These are phyloP conservation scores for Didymella pinodella DNA, from an alignment of 2,329 filamentous ascomycete genomes.

Conservation along the genomic window DNA sequence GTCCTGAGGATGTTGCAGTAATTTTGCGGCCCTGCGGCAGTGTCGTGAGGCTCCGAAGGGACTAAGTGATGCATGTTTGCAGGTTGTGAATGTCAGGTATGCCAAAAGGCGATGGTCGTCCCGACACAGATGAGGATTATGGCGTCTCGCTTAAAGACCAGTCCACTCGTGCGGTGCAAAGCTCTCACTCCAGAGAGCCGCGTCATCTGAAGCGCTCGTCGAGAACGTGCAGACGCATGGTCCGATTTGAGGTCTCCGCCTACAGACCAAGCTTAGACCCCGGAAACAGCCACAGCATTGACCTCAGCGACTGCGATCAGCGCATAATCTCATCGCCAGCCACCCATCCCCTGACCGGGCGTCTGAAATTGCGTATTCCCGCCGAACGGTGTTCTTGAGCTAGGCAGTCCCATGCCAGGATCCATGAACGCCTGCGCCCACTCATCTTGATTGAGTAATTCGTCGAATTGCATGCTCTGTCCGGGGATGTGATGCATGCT, in stretches of 20 bases:
- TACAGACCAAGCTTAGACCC: not conserved
- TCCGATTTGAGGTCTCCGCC: not conserved
- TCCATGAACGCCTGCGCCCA: conserved; percentile 53
- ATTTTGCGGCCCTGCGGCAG: not conserved
- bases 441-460: conserved; percentile 51
- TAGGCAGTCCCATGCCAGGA: conserved; percentile 41
- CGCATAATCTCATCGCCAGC: conserved; percentile 19
- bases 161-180: not conserved
- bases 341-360: conserved; percentile 31
- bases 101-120: not conserved
- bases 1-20: not conserved
- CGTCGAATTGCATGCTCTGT: conserved; percentile 46
- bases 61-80: not conserved
- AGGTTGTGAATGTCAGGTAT: not conserved
- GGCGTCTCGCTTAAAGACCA: not conserved
- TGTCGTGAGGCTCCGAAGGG: not conserved
- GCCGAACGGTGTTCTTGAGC: conserved; percentile 31
- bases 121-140: not conserved
- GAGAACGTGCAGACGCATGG: conserved; percentile 2
- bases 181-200: not conserved
- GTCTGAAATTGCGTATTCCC: conserved; percentile 30
- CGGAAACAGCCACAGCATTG: not conserved
- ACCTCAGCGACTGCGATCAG: conserved; percentile 11
- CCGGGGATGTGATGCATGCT: conserved; percentile 33
- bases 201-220: not conserved